Base-by-base conservation (phyloP, 352 stramenopile species). In the Elongisporangium anandrum region DNA sequence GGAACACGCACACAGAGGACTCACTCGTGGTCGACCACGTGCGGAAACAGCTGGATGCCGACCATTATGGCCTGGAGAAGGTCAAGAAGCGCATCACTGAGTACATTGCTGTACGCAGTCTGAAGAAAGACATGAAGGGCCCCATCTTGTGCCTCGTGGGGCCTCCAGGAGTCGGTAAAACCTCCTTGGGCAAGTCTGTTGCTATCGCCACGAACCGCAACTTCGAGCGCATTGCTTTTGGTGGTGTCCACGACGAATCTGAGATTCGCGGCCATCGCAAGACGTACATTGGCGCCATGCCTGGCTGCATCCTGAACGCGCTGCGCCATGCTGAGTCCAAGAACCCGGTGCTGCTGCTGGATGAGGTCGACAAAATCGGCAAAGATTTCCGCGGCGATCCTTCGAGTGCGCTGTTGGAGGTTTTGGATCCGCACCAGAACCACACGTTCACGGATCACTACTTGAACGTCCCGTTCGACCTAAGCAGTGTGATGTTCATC, bases 131-230 rank as follows among this genome's bases (percentile, higher is more conserved):
- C 60, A 88, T 92, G 77, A 88, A 90, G 59, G 88, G 88, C 2
- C 81, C 88, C 8, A 97, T 97, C 61, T 56, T 97, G 52, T 97
- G 88, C 63, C 79, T 97, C 15, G 73, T 95, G 9, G 87, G 88
- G 1, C 88, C 90, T 8, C 88, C 88, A 12, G 87, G 85, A 10
- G 85, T 94, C 17, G 87, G 85, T 16, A 96, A 96, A 60, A 96
- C 87, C 5, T 93, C 83, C 13, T 60, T 96, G 1, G 87, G 79
- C 22, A 87, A 89, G 58, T 93, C 83, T 10, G 89, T 96, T 58
- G 85, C 87, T 20, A 63, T 69, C 6, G 81, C 85, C 2, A 92
- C 84, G 13, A 81, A 87, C 49, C 76, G 87, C 55, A 83, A 87
- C 38, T 90, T 96, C 41, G 73, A 92, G 56, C 74, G 85, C 1